Percentiles rank a stretch among this genome's conserved stretches.
Conservation (phyloP, 192 early-diverging fungal species). For the Entomortierella chlamydospora region DNA sequence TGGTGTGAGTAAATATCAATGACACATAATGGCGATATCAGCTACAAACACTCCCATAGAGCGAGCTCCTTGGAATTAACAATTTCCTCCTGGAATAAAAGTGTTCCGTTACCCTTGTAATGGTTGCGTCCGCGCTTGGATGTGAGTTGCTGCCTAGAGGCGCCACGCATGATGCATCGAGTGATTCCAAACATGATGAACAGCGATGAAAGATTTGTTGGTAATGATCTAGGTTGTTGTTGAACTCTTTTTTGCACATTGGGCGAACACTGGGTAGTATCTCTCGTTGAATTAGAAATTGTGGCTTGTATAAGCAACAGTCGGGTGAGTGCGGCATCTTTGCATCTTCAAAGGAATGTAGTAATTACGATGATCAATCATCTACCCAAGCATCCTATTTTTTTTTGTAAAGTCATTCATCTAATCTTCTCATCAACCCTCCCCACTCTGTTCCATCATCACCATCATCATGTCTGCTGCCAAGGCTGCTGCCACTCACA, state of each 20-base stretch:
- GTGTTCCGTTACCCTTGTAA: constrained; percentile 63
- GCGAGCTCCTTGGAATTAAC: too few species aligned
- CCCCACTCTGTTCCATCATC: constrained; percentile 9
- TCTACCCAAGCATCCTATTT: constrained; percentile 1
- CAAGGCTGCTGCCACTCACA: constrained; percentile 68
- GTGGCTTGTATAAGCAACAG: background rate
- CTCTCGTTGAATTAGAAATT: too few species aligned
- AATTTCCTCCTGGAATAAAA: background rate
- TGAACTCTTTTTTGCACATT: too few species aligned
- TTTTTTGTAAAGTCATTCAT: constrained; percentile 7
- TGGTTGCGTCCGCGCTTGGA: constrained; percentile 70
- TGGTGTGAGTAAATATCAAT: constrained; percentile 12
- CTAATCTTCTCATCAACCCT: background rate
- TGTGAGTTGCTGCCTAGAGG: constrained; percentile 63
- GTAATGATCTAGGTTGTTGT: too few species aligned
- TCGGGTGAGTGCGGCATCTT: background rate
- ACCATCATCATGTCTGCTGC: constrained; percentile 45
- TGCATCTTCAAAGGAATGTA: background rate
- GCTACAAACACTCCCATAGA: too few species aligned
- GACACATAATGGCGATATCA: constrained; percentile 4
- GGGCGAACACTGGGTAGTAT: too few species aligned
- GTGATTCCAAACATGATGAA: constrained; percentile 68
- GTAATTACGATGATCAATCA: background rate
- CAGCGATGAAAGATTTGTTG: background rate
- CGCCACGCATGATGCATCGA: constrained; percentile 63